A percentile compares a stretch with the other conserved stretches of the same genome.
Evolutionary conservation across 2,329 filamentous ascomycete species (phyloP).

Genomic region (Hymenoscyphus infarciens): DNA sequence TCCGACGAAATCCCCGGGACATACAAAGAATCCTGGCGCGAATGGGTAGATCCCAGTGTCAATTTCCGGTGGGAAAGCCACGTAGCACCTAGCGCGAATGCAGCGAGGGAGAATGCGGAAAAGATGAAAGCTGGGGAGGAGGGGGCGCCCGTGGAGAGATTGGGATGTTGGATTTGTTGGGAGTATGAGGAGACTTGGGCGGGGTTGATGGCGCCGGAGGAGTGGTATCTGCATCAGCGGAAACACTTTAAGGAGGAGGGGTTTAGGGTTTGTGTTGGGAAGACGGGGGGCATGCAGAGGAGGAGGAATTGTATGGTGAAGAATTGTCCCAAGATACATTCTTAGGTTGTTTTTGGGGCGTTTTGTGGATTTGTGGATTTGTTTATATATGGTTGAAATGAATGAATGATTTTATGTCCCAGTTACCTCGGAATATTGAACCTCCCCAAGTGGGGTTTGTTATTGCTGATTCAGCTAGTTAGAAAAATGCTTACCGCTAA

Average conservation of each 20-base stretch:
- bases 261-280: conserved; percentile 26
- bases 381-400: conserved; percentile 2
- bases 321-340: conserved; percentile 29
- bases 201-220: conserved; percentile 20
- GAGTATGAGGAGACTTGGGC: conserved; percentile 26
- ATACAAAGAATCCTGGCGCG: conserved; percentile 24
- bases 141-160: conserved; percentile 12
- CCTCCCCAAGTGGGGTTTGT: too few relatives aligned
- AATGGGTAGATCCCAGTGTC: conserved; percentile 29
- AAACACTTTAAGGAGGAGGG: conserved; percentile 27
- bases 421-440: too few relatives aligned
- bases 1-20: conserved; percentile 19
- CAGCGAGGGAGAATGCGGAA: background rate
- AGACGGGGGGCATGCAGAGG: conserved; percentile 30
- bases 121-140: conserved; percentile 5
- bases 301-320: conserved; percentile 26
- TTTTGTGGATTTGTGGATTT: background rate
- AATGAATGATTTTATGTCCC: background rate
- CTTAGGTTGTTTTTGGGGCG: conserved; percentile 6
- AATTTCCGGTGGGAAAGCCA: conserved; percentile 32
- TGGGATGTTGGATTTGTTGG: conserved; percentile 31
- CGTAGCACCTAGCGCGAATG: conserved; percentile 13
- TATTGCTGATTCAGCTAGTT: too few relatives aligned
- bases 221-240: conserved; percentile 28
- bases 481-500: too few relatives aligned